phyloP scores from a whole-genome alignment of 108 stramenopile species.

The Aurantiochytrium sp. region DNA sequence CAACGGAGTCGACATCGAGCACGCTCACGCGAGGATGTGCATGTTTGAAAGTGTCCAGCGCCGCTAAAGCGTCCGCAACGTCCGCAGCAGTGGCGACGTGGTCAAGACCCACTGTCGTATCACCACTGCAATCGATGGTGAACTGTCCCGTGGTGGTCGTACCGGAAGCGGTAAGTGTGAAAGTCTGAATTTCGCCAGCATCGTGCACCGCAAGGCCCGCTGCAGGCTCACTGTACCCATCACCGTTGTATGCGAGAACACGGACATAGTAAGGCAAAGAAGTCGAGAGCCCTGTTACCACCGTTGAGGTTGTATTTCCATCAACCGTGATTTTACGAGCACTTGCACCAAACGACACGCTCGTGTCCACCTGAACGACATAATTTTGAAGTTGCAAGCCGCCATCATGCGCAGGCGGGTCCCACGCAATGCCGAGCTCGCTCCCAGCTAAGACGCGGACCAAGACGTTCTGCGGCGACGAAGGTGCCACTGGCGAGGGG shows the following conservation, averaged over 20 bases:
- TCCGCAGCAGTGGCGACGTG: conserved; percentile 38
- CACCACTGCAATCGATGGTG: conserved; percentile 42
- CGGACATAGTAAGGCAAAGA: conserved; percentile 20
- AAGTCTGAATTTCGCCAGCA: neutral
- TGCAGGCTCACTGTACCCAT: neutral
- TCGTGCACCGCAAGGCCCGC: neutral
- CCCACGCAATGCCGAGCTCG: neutral
- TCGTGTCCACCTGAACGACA: neutral
- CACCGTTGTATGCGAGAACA: conserved; percentile 24
- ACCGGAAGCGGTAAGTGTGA: neutral
- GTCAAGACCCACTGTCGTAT: conserved; percentile 39
- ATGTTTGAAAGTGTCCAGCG: conserved; percentile 35
- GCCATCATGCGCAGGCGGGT: neutral
- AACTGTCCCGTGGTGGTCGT: conserved; percentile 39
- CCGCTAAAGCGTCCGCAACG: conserved; percentile 42
- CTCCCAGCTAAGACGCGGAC: neutral
- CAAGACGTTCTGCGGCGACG: neutral
- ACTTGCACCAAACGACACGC: neutral
- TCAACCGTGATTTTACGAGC: neutral
- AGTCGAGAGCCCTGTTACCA: neutral
- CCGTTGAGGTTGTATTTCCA: neutral
- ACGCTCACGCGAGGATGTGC: neutral
- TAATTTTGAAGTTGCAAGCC: neutral
- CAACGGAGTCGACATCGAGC: neutral
- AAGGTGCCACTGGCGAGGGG: neutral